These are phyloP conservation scores for Diaporthe citri DNA, from an alignment of 2,329 filamentous ascomycete genomes.

Conservation along the genomic window DNA sequence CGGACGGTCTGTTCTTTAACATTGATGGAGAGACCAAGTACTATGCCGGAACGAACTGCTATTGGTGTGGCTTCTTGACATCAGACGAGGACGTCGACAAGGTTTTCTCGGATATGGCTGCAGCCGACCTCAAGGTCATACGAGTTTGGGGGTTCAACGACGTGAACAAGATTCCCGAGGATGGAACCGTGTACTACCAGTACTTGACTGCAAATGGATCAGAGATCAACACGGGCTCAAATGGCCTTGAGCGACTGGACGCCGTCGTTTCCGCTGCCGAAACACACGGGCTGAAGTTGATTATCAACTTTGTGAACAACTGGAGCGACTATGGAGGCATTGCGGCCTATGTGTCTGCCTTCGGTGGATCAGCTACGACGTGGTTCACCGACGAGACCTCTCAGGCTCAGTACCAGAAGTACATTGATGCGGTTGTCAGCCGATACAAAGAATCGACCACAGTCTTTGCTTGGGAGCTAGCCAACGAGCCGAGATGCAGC, in stretches of 20 bases:
- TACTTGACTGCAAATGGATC: conserved; percentile 60
- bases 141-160: conserved; percentile 75
- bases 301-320: conserved; percentile 76
- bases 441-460: conserved; percentile 61
- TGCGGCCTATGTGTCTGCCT: conserved; percentile 69
- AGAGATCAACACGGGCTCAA: conserved; percentile 71
- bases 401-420: conserved; percentile 67
- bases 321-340: conserved; percentile 78
- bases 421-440: conserved; percentile 62
- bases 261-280: conserved; percentile 72
- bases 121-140: conserved; percentile 60
- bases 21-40: conserved; percentile 59
- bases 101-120: conserved; percentile 52
- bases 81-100: conserved; percentile 58
- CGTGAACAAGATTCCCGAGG: conserved; percentile 56
- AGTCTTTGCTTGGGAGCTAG: conserved; percentile 68
- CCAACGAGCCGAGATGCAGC: conserved; percentile 69
- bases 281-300: conserved; percentile 70
- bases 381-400: conserved; percentile 69
- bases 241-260: conserved; percentile 74
- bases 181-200: conserved; percentile 63
- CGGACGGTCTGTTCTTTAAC: conserved; percentile 50
- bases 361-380: conserved; percentile 63
- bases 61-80: conserved; percentile 65
- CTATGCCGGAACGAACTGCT: conserved; percentile 65